Evolutionary conservation across 2,329 filamentous ascomycete species (phyloP).

Genomic region (Leptographium lundbergii): DNA sequence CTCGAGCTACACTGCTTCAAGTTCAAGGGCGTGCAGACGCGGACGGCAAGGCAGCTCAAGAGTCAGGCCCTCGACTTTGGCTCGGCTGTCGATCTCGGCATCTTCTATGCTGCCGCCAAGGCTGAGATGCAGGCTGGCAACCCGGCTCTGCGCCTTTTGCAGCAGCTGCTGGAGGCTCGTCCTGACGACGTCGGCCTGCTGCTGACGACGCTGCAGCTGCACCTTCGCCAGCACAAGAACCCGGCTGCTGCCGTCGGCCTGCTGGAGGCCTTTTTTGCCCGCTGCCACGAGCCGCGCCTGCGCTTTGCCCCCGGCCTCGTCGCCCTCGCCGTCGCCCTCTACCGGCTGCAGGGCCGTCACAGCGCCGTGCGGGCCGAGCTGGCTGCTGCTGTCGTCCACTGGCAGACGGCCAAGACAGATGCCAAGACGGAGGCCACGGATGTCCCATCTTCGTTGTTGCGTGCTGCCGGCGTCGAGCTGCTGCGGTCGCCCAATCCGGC

Average conservation of each 20-base stretch:
- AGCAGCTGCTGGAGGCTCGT: conserved; percentile 57
- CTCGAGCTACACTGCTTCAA: conserved; percentile 57
- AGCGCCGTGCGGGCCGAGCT: conserved; percentile 60
- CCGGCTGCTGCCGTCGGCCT: conserved; percentile 60
- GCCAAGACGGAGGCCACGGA: conserved; percentile 2
- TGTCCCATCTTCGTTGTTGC: conserved; percentile 50
- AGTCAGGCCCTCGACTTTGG: conserved; percentile 15
- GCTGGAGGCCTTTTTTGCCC: conserved; percentile 62
- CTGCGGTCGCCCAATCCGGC: conserved; percentile 59
- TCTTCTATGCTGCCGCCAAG: conserved; percentile 59
- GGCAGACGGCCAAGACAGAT: conserved; percentile 37
- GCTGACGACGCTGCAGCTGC: conserved; percentile 70
- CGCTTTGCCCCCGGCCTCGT: conserved; percentile 78
- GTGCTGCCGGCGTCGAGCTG: conserved; percentile 71
- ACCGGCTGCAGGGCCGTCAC: conserved; percentile 62
- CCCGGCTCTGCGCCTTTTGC: conserved; percentile 54
- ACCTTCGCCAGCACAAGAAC: conserved; percentile 62
- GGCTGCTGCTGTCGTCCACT: conserved; percentile 67
- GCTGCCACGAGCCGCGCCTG: conserved; percentile 51
- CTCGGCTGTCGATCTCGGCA: conserved; percentile 27
- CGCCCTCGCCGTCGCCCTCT: conserved; percentile 66
- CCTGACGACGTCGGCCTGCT: conserved; percentile 71
- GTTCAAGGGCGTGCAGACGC: conserved; percentile 43
- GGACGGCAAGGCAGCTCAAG: conserved; percentile 30
- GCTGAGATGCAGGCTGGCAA: conserved; percentile 51